Evolutionary conservation across 2,329 filamentous ascomycete genomes (phyloP).

Genomic region (Fusarium multiceps): DNA sequence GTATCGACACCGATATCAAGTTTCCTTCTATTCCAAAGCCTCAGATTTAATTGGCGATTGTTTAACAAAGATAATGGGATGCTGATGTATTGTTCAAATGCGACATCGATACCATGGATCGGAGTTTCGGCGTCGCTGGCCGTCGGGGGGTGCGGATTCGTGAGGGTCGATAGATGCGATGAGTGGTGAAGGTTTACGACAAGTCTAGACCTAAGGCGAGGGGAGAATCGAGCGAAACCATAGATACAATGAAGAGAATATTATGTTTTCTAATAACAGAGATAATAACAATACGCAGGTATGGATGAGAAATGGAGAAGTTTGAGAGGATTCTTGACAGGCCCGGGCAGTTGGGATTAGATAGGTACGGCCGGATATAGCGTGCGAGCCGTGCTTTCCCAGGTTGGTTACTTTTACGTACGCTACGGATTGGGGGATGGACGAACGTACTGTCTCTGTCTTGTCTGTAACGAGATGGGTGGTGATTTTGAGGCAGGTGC

Average conservation of each 20-base stretch:
- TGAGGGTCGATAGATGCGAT: conserved; percentile 15
- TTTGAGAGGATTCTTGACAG: conserved; percentile 39
- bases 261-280: conserved; percentile 18
- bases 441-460: not conserved
- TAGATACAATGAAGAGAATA: conserved; percentile 15
- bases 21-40: conserved; percentile 3
- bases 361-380: conserved; percentile 38
- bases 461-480: conserved; percentile 16
- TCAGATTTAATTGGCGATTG: conserved; percentile 7
- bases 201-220: conserved; percentile 4
- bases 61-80: conserved; percentile 14
- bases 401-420: conserved; percentile 27
- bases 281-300: conserved; percentile 11
- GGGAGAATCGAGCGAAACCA: not conserved
- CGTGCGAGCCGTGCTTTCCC: conserved; percentile 26
- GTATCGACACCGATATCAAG: not conserved
- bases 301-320: conserved; percentile 33
- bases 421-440: conserved; percentile 25
- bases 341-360: conserved; percentile 22
- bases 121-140: conserved; percentile 26
- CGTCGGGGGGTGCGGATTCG: conserved; percentile 27
- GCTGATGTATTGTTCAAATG: conserved; percentile 18
- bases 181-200: conserved; percentile 1
- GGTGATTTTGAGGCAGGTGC: conserved; percentile 39
- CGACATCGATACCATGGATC: conserved; percentile 26